Percentiles rank a stretch among this genome's conserved stretches.
phyloP scores from a whole-genome alignment of 495 filamentous ascomycete species.

The Neurospora sp. region DNA sequence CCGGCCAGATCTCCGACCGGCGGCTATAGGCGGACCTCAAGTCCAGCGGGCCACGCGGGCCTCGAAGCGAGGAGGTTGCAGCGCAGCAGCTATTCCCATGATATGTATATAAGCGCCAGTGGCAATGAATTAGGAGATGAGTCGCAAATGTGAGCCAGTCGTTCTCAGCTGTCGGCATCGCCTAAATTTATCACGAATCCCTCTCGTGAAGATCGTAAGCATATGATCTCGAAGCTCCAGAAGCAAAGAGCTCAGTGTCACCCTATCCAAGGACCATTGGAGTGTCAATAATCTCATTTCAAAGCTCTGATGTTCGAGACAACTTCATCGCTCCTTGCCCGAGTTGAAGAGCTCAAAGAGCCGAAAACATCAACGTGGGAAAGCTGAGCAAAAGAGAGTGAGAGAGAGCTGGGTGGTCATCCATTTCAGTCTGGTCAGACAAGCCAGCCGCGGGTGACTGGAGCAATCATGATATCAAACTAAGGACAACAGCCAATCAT shows the following conservation, averaged over 20 bases:
- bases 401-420: not conserved
- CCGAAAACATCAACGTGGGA: not conserved
- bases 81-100: not conserved
- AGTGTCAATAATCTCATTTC: not conserved
- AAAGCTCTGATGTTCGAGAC: not conserved
- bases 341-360: not conserved
- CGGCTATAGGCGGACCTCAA: not conserved
- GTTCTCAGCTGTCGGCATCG: not conserved
- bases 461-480: not conserved
- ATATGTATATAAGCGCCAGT: not conserved
- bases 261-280: not conserved
- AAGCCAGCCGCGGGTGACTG: not conserved
- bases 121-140: not conserved
- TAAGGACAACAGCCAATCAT: not conserved
- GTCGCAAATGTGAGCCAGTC: not conserved
- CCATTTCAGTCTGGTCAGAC: not conserved
- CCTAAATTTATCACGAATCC: not conserved
- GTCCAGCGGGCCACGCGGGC: not conserved
- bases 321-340: not conserved
- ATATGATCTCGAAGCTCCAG: not conserved
- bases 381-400: not conserved
- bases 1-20: not conserved
- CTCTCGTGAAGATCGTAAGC: not conserved
- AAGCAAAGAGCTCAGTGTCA: not conserved
- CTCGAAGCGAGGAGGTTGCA: not conserved